phyloP scores from a whole-genome alignment of 2,329 filamentous ascomycete genomes.

The Pseudogymnoascus pannorum region DNA sequence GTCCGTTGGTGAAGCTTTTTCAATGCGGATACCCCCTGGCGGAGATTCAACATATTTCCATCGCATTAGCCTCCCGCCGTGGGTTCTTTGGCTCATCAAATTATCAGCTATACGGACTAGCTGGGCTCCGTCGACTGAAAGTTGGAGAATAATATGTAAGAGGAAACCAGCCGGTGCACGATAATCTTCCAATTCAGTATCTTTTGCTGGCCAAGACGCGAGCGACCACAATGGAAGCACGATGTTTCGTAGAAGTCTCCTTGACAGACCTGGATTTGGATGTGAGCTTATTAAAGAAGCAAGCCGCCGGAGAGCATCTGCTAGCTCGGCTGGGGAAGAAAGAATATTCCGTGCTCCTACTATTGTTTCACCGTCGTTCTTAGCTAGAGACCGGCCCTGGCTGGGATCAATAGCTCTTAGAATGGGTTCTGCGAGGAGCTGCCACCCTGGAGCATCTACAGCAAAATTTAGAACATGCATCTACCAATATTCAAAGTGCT shows the following conservation, averaged over 20 bases:
- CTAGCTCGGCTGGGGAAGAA: slow-evolving; percentile 41
- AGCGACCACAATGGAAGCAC: slow-evolving; percentile 58
- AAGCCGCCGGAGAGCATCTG: slow-evolving; percentile 46
- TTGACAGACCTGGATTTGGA: slow-evolving; percentile 58
- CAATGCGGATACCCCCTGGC: slow-evolving; percentile 46
- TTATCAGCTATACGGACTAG: slow-evolving; percentile 44
- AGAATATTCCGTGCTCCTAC: slow-evolving; percentile 38
- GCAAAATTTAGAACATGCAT: slow-evolving; percentile 10
- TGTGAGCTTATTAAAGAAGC: slow-evolving; percentile 52
- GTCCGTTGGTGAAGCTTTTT: slow-evolving; percentile 17
- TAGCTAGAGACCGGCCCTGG: neutral
- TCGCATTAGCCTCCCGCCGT: slow-evolving; percentile 21
- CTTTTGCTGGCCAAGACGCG: slow-evolving; percentile 41
- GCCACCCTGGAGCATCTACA: slow-evolving; percentile 53
- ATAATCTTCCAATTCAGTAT: slow-evolving; percentile 32
- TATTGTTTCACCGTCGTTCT: slow-evolving; percentile 27
- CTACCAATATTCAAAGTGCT: slow-evolving; percentile 11
- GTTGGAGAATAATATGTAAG: slow-evolving; percentile 49
- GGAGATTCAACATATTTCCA: slow-evolving; percentile 48
- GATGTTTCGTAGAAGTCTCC: slow-evolving; percentile 51
- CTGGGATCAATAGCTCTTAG: slow-evolving; percentile 43
- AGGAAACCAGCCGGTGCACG: slow-evolving; percentile 42
- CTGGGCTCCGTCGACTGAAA: slow-evolving; percentile 46
- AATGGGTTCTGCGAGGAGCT: slow-evolving; percentile 51
- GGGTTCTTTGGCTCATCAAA: slow-evolving; percentile 48